phyloP scores from a whole-genome alignment of 164 flowering plant species.

The Chimonanthus praecox region DNA sequence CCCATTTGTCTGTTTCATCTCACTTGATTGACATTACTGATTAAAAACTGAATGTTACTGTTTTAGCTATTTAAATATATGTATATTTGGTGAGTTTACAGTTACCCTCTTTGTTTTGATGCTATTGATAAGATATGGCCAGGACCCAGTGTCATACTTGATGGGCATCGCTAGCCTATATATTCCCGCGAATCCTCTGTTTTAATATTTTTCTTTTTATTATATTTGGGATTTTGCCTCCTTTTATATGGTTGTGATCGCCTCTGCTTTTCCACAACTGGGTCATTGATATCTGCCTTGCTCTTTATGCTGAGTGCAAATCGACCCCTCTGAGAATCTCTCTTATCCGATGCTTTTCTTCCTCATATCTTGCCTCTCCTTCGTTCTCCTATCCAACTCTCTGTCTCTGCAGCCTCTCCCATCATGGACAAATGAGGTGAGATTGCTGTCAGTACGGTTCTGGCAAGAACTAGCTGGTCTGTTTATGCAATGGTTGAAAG shows the following conservation, averaged over 20 bases:
- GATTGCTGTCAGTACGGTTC: conserved; percentile 38
- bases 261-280: conserved; percentile 20
- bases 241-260: not conserved
- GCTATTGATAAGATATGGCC: not conserved
- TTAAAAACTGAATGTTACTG: conserved; percentile 1
- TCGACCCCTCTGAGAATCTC: conserved; percentile 16
- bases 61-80: not conserved
- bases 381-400: conserved; percentile 63
- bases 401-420: conserved; percentile 48
- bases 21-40: conserved; percentile 1
- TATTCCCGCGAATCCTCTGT: not conserved
- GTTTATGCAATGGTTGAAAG: conserved; percentile 15
- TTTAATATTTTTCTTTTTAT: not conserved
- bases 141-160: not conserved
- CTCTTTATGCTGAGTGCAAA: conserved; percentile 14
- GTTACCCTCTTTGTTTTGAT: conserved; percentile 4
- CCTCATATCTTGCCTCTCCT: conserved; percentile 60
- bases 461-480: conserved; percentile 37
- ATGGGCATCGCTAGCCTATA: not conserved
- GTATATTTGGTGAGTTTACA: conserved; percentile 5
- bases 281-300: conserved; percentile 15
- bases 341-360: conserved; percentile 57
- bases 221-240: not conserved
- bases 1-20: not conserved
- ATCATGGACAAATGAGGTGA: conserved; percentile 47